phyloP scores from a whole-genome alignment of 768 basidiomycete species.

The Tulasnella sp. region DNA sequence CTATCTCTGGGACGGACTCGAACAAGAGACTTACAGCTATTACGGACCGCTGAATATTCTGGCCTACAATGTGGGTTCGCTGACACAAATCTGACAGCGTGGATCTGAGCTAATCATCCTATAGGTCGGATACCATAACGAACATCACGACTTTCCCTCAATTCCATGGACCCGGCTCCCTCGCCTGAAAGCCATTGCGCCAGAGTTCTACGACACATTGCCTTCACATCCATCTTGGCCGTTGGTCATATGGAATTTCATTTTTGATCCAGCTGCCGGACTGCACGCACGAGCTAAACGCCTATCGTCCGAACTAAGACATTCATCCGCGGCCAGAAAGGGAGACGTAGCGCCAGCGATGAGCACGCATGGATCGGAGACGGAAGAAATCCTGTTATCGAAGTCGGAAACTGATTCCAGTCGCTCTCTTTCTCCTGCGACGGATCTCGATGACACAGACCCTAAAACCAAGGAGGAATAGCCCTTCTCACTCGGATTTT shows the following conservation, averaged over 20 bases:
- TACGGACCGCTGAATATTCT: constrained; percentile 89
- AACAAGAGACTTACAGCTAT: constrained; percentile 96
- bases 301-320: neutral
- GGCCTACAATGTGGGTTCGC: constrained; percentile 81
- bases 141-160: constrained; percentile 98
- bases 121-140: constrained; percentile 97
- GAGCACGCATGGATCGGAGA: constrained; percentile 1
- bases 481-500: neutral
- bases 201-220: constrained; percentile 88
- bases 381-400: neutral
- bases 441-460: neutral
- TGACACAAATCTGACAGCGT: neutral
- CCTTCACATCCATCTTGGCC: constrained; percentile 92
- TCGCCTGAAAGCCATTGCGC: constrained; percentile 76
- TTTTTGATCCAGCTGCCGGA: constrained; percentile 85
- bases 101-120: constrained; percentile 24
- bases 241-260: constrained; percentile 93
- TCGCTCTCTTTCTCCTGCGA: neutral
- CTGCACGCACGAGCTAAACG: constrained; percentile 89
- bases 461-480: neutral
- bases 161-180: constrained; percentile 94
- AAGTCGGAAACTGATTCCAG: neutral
- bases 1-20: constrained; percentile 88
- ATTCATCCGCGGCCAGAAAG: neutral
- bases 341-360: neutral